Conservation (phyloP, 164 flowering plant species). For the Vitis rupestris region DNA sequence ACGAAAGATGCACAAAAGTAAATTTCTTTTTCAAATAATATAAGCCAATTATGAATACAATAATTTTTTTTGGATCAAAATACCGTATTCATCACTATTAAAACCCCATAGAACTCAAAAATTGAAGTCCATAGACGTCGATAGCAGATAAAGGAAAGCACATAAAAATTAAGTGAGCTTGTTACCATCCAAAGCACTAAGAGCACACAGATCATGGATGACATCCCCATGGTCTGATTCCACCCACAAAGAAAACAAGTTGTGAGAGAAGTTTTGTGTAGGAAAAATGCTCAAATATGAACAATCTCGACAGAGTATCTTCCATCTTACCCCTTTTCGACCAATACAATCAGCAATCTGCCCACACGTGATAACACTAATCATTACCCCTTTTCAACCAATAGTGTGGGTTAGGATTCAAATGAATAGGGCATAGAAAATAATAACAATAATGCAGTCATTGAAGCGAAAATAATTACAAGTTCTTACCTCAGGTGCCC, state of each 20-base stretch:
- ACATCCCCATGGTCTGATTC: constrained; percentile 75
- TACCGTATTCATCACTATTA: too few species aligned
- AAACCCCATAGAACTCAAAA: too few species aligned
- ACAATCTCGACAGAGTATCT: background rate
- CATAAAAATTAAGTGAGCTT: too few species aligned
- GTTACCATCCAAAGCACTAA: too few species aligned
- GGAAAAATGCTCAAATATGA: background rate
- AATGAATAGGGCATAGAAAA: background rate
- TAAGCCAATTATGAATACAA: too few species aligned
- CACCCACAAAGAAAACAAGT: constrained; percentile 2
- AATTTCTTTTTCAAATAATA: too few species aligned
- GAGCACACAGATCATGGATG: constrained; percentile 46
- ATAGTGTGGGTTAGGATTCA: constrained; percentile 1
- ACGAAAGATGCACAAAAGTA: too few species aligned
- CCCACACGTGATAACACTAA: constrained; percentile 65
- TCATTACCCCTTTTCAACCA: constrained; percentile 45
- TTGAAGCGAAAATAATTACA: background rate
- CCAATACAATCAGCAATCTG: constrained; percentile 54
- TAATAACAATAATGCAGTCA: background rate
- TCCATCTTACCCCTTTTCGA: constrained; percentile 49
- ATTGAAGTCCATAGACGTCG: too few species aligned
- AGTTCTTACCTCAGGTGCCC: constrained; percentile 89
- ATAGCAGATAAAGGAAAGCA: too few species aligned
- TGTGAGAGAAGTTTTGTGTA: too few species aligned
- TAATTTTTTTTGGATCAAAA: too few species aligned